Conservation (phyloP, 2,329 filamentous ascomycete genomes). For the Coleophoma eucalyptorum region DNA sequence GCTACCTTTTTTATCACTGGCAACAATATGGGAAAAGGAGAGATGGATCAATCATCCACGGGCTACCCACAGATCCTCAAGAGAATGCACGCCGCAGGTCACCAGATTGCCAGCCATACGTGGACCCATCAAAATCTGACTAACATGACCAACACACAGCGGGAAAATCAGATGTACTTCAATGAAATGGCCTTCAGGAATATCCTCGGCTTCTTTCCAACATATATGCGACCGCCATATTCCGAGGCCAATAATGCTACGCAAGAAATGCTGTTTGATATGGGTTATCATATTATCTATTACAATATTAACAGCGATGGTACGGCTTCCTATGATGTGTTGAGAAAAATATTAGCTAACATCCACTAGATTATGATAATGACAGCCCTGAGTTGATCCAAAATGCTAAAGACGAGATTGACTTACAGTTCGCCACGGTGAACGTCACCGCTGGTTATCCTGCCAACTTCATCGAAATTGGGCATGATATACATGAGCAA, state of each 20-base stretch:
- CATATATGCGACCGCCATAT: slow-evolving; percentile 44
- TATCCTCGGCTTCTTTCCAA: slow-evolving; percentile 47
- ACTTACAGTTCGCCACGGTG: slow-evolving; percentile 30
- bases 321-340: neutral
- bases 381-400: slow-evolving; percentile 35
- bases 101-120: slow-evolving; percentile 56
- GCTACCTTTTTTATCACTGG: slow-evolving; percentile 66
- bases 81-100: slow-evolving; percentile 29
- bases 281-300: slow-evolving; percentile 43
- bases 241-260: slow-evolving; percentile 25
- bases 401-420: slow-evolving; percentile 37
- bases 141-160: slow-evolving; percentile 33
- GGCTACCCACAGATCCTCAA: slow-evolving; percentile 41
- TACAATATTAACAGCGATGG: slow-evolving; percentile 44
- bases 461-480: slow-evolving; percentile 35
- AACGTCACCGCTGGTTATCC: slow-evolving; percentile 6
- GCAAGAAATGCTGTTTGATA: slow-evolving; percentile 29
- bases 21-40: slow-evolving; percentile 42
- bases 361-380: slow-evolving; percentile 36
- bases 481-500: slow-evolving; percentile 32
- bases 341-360: neutral
- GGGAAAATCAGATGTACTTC: slow-evolving; percentile 43
- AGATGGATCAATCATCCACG: slow-evolving; percentile 32
- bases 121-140: slow-evolving; percentile 46
- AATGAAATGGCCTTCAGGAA: slow-evolving; percentile 51